Percentiles rank a stretch among this genome's conserved stretches.
These are phyloP conservation scores for Ceratobasidium sp. DNA, from an alignment of 1,284 basidiomycete genomes.

Conservation along the genomic window DNA sequence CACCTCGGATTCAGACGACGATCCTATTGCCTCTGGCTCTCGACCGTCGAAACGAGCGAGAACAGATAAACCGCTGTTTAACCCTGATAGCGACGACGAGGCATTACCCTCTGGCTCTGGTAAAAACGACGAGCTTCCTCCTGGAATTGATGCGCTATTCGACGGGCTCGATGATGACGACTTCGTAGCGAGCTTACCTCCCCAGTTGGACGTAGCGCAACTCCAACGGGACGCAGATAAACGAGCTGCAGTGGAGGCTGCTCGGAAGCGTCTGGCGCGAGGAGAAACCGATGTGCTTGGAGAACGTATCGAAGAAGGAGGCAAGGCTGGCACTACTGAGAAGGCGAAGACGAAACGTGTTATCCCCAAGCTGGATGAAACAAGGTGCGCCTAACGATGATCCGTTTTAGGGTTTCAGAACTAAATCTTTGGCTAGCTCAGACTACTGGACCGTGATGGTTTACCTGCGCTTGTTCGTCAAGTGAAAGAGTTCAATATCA, in stretches of 20 bases:
- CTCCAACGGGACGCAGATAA: slow-evolving; percentile 67
- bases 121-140: slow-evolving; percentile 29
- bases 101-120: background rate
- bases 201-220: slow-evolving; percentile 65
- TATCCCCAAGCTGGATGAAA: slow-evolving; percentile 76
- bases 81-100: slow-evolving; percentile 47
- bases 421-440: slow-evolving; percentile 49
- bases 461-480: slow-evolving; percentile 81
- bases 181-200: slow-evolving; percentile 52
- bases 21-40: slow-evolving; percentile 49
- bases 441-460: slow-evolving; percentile 76
- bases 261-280: slow-evolving; percentile 55
- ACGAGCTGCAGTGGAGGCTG: slow-evolving; percentile 48
- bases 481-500: slow-evolving; percentile 79
- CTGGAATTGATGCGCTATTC: slow-evolving; percentile 71
- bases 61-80: slow-evolving; percentile 45
- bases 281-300: slow-evolving; percentile 51
- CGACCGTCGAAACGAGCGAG: slow-evolving; percentile 33
- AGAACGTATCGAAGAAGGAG: slow-evolving; percentile 50
- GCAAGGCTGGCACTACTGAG: slow-evolving; percentile 54
- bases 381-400: slow-evolving; percentile 58
- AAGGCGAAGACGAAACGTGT: slow-evolving; percentile 66
- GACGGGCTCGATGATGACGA: slow-evolving; percentile 64
- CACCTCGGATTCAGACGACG: slow-evolving; percentile 67
- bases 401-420: background rate